Base-by-base conservation (phyloP, 2,329 filamentous ascomycete species). In the Aspergillus chevalieri region DNA sequence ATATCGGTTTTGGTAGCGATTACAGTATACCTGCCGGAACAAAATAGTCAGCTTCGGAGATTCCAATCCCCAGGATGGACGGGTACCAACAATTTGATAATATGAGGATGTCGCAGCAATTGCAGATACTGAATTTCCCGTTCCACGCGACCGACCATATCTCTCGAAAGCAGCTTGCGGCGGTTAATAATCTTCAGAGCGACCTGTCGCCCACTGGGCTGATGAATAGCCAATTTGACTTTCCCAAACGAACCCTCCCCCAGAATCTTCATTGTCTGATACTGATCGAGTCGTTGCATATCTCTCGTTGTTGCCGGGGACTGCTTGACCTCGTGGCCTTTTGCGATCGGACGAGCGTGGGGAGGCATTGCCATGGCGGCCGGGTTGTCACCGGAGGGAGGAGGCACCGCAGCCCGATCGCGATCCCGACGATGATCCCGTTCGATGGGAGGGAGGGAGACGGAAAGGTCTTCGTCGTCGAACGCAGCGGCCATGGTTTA, bases 241-340 rank as follows among this genome's bases (percentile, higher is more conserved):
- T 98, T 98, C 62, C 93, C 93, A 69, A 98, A 98, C 2, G 91
- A 96, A 43, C 93, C 93, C 74, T 98, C 93, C 49, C 93, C 93
- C 12, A 98, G 80, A 14, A 92, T 96, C 68, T 85, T 86, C 60
- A 95, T 79, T 50, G 96, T 85, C 62, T 87, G 87, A 76, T 98
- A 98, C 71, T 91, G 88, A 57, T 90, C 90, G 64, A 97, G 84
- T 58, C 92, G 84, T 75, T 92, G 87, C 74, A 87, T 89, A 56
- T 84, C 81, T 74, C 74, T 70, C 59, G 65, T 74, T 58, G 71
- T 76, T 53, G 65, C 68, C 36, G 70, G 72, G 51, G 71, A 75
- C 66, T 75, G 71, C 56, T 55, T 63, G 19, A 54, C 51, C 33
- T 65, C 67, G 47, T 43, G 47, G 52, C 48, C 52, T 54, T 59